Conservation (phyloP, 2,329 filamentous ascomycete genomes). For the Parafenestella ontariensis region DNA sequence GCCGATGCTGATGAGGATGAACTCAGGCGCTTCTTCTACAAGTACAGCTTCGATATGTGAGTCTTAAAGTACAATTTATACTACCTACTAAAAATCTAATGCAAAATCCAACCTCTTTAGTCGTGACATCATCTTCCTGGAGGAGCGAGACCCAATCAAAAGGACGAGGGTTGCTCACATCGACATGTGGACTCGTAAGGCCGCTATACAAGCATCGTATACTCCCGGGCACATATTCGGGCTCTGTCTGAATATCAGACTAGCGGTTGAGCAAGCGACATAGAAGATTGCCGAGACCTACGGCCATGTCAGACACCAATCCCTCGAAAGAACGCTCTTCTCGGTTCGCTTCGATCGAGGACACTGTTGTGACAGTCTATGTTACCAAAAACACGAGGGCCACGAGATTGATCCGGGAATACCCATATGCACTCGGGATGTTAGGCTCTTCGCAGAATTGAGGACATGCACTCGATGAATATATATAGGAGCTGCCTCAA, state of each 20-base stretch:
- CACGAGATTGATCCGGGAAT: too few species aligned
- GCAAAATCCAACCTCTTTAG: slow-evolving; percentile 14
- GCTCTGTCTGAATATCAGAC: slow-evolving; percentile 17
- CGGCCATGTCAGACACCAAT: background rate
- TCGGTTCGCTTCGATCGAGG: too few species aligned
- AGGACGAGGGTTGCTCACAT: slow-evolving; percentile 31
- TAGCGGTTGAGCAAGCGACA: slow-evolving; percentile 1
- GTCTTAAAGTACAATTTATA: background rate
- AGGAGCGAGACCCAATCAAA: slow-evolving; percentile 22
- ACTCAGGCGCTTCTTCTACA: slow-evolving; percentile 19
- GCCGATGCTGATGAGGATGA: slow-evolving; percentile 26
- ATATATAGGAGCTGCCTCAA: background rate
- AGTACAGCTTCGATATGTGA: slow-evolving; percentile 26
- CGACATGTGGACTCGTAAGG: slow-evolving; percentile 23
- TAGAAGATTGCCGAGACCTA: background rate
- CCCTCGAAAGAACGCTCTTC: background rate
- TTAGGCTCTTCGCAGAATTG: background rate
- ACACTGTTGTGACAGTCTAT: too few species aligned
- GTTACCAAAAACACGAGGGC: too few species aligned
- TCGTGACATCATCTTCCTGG: slow-evolving; percentile 21
- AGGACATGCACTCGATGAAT: background rate
- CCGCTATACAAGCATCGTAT: slow-evolving; percentile 22
- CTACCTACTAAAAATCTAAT: background rate
- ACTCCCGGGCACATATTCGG: slow-evolving; percentile 26
- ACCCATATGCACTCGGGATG: too few species aligned